These are phyloP conservation scores for Chlorella vulgaris DNA, from an alignment of 139 green algal species.

Conservation along the genomic window DNA sequence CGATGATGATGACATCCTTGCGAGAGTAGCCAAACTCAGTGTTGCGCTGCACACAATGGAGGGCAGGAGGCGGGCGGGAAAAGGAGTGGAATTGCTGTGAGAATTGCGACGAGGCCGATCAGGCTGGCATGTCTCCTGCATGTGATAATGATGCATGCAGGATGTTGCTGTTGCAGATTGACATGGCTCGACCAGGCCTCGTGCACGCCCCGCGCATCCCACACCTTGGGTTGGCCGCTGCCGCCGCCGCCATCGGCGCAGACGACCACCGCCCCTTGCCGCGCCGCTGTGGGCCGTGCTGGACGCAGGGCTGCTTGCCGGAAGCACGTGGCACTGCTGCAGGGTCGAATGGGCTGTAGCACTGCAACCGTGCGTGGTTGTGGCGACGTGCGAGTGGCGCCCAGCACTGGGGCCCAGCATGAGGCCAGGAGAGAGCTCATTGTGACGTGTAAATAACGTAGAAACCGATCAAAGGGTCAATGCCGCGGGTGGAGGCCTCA, in stretches of 20 bases:
- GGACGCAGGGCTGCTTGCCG: not conserved
- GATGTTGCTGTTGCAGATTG: too few relatives aligned
- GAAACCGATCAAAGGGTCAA: too few relatives aligned
- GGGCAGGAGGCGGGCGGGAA: not conserved
- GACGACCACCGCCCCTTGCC: not conserved
- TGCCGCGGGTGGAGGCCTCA: too few relatives aligned
- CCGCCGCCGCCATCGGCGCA: not conserved
- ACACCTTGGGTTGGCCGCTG: constrained; percentile 3
- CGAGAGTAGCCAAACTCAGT: constrained; percentile 92
- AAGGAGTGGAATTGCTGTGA: not conserved
- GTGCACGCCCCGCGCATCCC: too few relatives aligned
- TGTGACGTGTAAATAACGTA: too few relatives aligned
- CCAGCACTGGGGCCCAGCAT: not conserved
- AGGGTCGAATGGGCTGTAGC: not conserved
- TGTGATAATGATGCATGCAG: too few relatives aligned
- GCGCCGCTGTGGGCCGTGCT: not conserved
- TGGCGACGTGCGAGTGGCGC: not conserved
- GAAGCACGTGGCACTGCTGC: not conserved
- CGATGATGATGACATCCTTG: constrained; percentile 91
- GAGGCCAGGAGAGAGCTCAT: not conserved
- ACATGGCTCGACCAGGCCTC: too few relatives aligned
- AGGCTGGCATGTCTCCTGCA: too few relatives aligned
- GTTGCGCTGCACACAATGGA: constrained; percentile 10
- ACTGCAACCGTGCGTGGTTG: not conserved
- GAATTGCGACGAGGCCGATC: too few relatives aligned